Conservation (phyloP, 2,329 filamentous ascomycete species). For the Plenodomus biglobosus region DNA sequence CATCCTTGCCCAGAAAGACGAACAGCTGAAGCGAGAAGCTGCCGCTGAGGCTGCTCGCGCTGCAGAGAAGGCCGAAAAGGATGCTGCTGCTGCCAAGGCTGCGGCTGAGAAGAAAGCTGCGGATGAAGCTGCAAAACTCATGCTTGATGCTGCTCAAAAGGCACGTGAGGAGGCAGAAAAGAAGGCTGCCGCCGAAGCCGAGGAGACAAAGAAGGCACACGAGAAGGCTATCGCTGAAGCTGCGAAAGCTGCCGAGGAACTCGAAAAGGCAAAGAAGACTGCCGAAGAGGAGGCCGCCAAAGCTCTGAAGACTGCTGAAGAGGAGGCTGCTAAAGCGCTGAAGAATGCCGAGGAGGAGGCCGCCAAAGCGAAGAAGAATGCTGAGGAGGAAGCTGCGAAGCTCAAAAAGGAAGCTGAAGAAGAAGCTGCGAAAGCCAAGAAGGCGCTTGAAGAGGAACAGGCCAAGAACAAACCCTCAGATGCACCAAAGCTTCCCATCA, state of each 20-base stretch:
- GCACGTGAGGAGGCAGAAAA: constrained; percentile 38
- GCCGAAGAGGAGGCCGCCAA: constrained; percentile 46
- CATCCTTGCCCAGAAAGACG: constrained; percentile 47
- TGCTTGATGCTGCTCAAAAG: constrained; percentile 36
- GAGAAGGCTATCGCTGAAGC: constrained; percentile 53
- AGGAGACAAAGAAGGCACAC: constrained; percentile 50
- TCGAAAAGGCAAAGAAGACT: constrained; percentile 51
- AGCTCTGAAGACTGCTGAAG: constrained; percentile 23
- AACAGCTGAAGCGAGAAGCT: constrained; percentile 42
- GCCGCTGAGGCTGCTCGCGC: constrained; percentile 35
- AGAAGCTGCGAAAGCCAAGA: constrained; percentile 50
- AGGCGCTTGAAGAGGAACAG: constrained; percentile 51
- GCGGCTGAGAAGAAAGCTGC: constrained; percentile 50
- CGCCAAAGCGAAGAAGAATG: constrained; percentile 40
- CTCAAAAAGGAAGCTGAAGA: constrained; percentile 49
- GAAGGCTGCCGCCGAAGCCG: constrained; percentile 32
- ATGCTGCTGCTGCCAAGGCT: constrained; percentile 54
- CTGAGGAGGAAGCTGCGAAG: constrained; percentile 48
- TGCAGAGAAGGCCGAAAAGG: constrained; percentile 52
- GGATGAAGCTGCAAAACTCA: constrained; percentile 29
- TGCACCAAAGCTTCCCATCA: constrained; percentile 48
- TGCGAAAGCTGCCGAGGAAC: constrained; percentile 46
- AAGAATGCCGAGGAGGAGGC: constrained; percentile 22
- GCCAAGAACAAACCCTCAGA: constrained; percentile 49
- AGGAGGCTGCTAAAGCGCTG: constrained; percentile 44